These are phyloP conservation scores for Westerdykella aurantiaca DNA, from an alignment of 2,329 filamentous ascomycete species.

Conservation along the genomic window DNA sequence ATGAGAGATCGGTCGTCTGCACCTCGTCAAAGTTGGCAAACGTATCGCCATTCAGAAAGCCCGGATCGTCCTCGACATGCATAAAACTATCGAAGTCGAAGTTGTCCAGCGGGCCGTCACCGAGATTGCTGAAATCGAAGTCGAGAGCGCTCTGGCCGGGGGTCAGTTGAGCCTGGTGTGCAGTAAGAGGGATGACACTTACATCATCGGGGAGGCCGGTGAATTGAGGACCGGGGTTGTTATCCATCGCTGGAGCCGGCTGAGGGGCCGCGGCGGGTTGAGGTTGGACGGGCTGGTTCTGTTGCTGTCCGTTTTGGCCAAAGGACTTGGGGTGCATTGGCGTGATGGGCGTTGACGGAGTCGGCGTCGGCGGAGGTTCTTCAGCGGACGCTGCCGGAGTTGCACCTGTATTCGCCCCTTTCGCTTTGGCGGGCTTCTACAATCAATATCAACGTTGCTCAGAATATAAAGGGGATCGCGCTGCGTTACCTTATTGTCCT, in stretches of 20 bases:
- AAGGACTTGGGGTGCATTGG: constrained; percentile 40
- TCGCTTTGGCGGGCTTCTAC: constrained; percentile 40
- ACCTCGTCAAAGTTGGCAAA: too few relatives aligned
- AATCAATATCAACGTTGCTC: constrained; percentile 34
- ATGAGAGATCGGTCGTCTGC: too few relatives aligned
- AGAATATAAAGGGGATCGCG: constrained; percentile 13
- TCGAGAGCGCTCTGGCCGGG: constrained; percentile 29
- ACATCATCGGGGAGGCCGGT: constrained; percentile 37
- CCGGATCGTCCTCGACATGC: constrained; percentile 49
- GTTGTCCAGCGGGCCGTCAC: constrained; percentile 59
- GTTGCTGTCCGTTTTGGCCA: constrained; percentile 34
- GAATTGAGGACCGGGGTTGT: constrained; percentile 32
- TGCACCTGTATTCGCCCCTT: constrained; percentile 34
- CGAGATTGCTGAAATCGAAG: constrained; percentile 37
- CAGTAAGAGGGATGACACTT: constrained; percentile 8
- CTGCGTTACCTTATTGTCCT: constrained; percentile 61
- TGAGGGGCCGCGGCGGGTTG: constrained; percentile 25
- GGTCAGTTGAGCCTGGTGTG: constrained; percentile 7
- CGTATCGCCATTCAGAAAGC: neutral
- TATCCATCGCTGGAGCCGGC: constrained; percentile 34
- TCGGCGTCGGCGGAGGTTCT: constrained; percentile 45
- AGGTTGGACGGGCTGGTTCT: constrained; percentile 17
- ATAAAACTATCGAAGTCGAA: constrained; percentile 65
- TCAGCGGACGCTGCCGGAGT: constrained; percentile 40
- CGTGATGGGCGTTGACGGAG: constrained; percentile 45